Conservation (phyloP, 306 rosid species). For the Trifolium dubium region DNA sequence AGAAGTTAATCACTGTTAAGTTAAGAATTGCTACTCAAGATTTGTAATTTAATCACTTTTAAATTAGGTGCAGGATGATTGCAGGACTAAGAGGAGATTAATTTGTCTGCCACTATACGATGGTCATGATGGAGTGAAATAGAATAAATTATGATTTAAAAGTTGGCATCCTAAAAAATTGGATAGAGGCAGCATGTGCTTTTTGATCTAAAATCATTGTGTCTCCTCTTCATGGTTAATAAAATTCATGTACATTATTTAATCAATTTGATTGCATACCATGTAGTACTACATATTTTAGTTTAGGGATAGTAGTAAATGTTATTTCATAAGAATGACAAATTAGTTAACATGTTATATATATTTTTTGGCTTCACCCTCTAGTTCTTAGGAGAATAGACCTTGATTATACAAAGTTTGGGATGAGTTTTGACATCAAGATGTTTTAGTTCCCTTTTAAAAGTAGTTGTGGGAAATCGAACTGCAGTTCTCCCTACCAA, state of each 20-base stretch:
- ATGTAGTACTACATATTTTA: not conserved
- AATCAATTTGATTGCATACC: conserved; percentile 22
- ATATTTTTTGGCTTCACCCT: no score
- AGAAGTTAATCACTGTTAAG: conserved; percentile 39
- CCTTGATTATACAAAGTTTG: no score
- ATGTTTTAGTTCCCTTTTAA: no score
- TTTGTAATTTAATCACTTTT: conserved; percentile 30
- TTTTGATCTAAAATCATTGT: conserved; percentile 38
- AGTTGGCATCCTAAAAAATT: conserved; percentile 58
- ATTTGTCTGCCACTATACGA: conserved; percentile 55
- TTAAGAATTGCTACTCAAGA: conserved; percentile 11
- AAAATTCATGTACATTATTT: not conserved
- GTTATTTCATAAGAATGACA: no score
- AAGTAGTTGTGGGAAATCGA: no score
- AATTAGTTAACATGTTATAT: no score
- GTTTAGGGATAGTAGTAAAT: no score
- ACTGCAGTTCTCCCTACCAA: no score
- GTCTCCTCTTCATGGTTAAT: conserved; percentile 31
- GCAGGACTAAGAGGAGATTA: conserved; percentile 45
- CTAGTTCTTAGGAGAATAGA: no score
- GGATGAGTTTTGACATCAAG: no score
- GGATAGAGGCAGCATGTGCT: conserved; percentile 26
- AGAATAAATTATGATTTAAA: conserved; percentile 49
- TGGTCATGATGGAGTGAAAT: conserved; percentile 45
- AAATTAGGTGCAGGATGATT: conserved; percentile 49